Percentiles rank a stretch among this genome's conserved stretches.
These are phyloP conservation scores for Solanum sejunctum DNA, from an alignment of 257 asterid species.

Conservation along the genomic window DNA sequence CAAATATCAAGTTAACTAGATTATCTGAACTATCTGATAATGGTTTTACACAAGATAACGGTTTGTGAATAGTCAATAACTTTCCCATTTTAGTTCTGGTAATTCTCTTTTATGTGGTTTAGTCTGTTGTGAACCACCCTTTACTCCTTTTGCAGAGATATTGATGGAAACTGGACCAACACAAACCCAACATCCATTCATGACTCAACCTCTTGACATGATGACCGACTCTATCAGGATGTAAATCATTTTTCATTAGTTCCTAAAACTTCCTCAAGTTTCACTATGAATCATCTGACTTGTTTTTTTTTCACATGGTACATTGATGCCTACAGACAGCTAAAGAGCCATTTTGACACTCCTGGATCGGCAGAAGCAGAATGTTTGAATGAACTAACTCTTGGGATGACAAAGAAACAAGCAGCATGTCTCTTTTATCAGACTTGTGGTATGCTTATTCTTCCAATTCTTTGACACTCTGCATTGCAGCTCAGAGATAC, in stretches of 20 bases:
- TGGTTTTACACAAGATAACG: slow-evolving; percentile 32
- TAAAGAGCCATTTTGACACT: slow-evolving; percentile 81
- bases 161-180: slow-evolving; percentile 90
- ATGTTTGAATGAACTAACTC: slow-evolving; percentile 56
- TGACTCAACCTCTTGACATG: slow-evolving; percentile 42
- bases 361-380: slow-evolving; percentile 53
- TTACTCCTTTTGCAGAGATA: slow-evolving; percentile 31
- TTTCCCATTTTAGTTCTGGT: neutral
- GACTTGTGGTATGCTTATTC: slow-evolving; percentile 46
- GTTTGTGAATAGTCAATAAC: slow-evolving; percentile 6
- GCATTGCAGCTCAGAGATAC: neutral
- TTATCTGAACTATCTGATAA: slow-evolving; percentile 30
- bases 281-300: neutral
- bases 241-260: slow-evolving; percentile 23
- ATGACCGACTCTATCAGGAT: slow-evolving; percentile 59
- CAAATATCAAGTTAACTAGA: slow-evolving; percentile 40
- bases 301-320: neutral
- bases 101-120: neutral
- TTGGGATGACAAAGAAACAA: slow-evolving; percentile 58
- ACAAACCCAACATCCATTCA: slow-evolving; percentile 45
- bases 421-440: slow-evolving; percentile 86
- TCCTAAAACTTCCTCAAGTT: neutral
- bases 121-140: neutral
- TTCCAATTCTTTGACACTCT: neutral
- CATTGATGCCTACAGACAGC: slow-evolving; percentile 45